These are phyloP conservation scores for Coemansia sp. DNA, from an alignment of 371 early-diverging fungal species.

Conservation along the genomic window DNA sequence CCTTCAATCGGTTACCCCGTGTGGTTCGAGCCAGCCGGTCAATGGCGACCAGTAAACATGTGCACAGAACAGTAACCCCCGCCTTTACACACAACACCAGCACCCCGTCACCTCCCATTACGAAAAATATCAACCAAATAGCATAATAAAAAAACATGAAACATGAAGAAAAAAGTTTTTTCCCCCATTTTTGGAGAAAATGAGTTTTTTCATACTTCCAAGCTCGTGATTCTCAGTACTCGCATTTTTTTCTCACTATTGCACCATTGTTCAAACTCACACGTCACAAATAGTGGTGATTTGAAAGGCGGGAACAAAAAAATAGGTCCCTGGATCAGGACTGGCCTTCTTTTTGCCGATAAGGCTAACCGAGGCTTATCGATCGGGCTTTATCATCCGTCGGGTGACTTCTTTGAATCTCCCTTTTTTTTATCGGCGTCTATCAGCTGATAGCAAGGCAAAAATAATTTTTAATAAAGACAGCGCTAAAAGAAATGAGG, in stretches of 20 bases:
- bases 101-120: not conserved
- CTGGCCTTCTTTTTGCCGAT: too few species aligned
- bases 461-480: not conserved
- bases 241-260: not conserved
- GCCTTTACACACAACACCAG: not conserved
- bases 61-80: not conserved
- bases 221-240: not conserved
- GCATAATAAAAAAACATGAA: not conserved
- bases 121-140: not conserved
- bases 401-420: too few species aligned
- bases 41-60: not conserved
- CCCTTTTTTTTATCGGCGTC: not conserved
- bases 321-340: too few species aligned
- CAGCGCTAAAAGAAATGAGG: not conserved
- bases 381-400: too few species aligned
- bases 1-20: not conserved
- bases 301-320: too few species aligned
- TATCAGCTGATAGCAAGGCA: not conserved
- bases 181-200: not conserved
- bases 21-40: not conserved
- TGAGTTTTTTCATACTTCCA: not conserved
- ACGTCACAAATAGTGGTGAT: too few species aligned
- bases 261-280: too few species aligned
- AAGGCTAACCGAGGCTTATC: too few species aligned
- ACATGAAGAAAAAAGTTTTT: not conserved